Evolutionary conservation across 805 yeast genomes (phyloP), one percentile per base, ranked within the genome.

Genomic region (Candida nonsorbophila): DNA sequence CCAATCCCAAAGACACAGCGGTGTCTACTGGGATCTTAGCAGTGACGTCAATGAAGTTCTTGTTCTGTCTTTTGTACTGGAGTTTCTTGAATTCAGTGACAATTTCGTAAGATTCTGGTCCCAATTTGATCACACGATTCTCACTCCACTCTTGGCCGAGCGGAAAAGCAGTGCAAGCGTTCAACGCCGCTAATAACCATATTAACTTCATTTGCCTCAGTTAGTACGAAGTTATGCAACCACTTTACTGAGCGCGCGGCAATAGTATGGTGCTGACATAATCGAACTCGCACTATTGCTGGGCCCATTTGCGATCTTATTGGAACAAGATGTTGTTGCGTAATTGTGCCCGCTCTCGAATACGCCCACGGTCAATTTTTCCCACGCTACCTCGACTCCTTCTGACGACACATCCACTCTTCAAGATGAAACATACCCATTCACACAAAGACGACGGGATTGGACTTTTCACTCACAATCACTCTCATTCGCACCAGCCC

Each of bases 1-100:
- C 8, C 12, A 7, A 12, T 7, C 11, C 24, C 12, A 8, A 7
- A 22, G 13, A 8, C 7, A 11, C 12, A 7, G 7, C 12, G 12
- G 12, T 22, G 11, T 7, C 7, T 8, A 22, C 8, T 11, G 59
- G 48, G n/a, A 64, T 40, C n/a, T 47, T 51, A 32, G 63, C 62
- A 7, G 90, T 79, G 18, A 81, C 67, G 54, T 82, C 90, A 39
- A 83, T 72, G 48, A 79, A 82, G 15, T 61, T 68, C 19, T 65
- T 51, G 28, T 79, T 78, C 21, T 60, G 49, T 29, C 72, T 51
- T 32, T 42, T 51, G 32, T 60, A 47, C 4, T 38, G 30, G 32
- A 56, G 40, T 37, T 67, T 67, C 7, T 55, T 60, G 6, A 37
- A 33, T 36, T 67, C 74, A 8, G 56, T 39, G n/a, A 58, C 58